Percentiles rank a stretch among this genome's conserved stretches.
Evolutionary conservation across 805 yeast species (phyloP).

Genomic region (Lipomyces japonicus): DNA sequence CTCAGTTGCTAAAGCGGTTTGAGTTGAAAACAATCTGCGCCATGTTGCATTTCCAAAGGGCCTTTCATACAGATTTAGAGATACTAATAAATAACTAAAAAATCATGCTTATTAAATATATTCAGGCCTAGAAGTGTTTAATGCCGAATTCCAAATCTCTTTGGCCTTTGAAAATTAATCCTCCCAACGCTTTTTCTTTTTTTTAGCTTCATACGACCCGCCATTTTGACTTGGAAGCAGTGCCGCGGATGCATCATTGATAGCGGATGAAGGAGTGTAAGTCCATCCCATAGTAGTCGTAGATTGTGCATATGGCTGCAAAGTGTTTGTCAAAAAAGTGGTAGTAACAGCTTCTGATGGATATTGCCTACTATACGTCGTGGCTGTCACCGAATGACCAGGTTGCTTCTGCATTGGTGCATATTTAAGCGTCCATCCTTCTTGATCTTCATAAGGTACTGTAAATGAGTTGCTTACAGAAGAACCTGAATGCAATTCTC

Average conservation of each 20-base stretch:
- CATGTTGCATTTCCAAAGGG: too few species aligned
- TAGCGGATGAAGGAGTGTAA: constrained; percentile 57
- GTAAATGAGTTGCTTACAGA: constrained; percentile 51
- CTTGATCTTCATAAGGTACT: constrained; percentile 71
- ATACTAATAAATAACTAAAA: background rate
- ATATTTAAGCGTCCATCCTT: constrained; percentile 63
- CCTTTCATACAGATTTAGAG: too few species aligned
- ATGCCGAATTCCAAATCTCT: too few species aligned
- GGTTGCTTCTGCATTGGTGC: constrained; percentile 97
- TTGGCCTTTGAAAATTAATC: too few species aligned
- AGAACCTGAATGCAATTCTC: constrained; percentile 39
- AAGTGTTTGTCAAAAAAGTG: constrained; percentile 48
- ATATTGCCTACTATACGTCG: constrained; percentile 61
- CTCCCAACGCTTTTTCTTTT: constrained; percentile 16
- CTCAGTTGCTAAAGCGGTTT: too few species aligned
- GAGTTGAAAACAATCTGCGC: too few species aligned
- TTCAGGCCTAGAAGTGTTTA: background rate
- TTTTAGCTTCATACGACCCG: constrained; percentile 4
- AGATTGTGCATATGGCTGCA: constrained; percentile 49
- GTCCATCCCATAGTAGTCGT: constrained; percentile 86
- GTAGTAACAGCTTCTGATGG: constrained; percentile 63
- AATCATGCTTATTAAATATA: background rate
- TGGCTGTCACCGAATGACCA: constrained; percentile 56
- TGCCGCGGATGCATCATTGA: constrained; percentile 62
- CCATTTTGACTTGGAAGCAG: constrained; percentile 15